Evolutionary conservation across 164 flowering plant genomes (phyloP).

Genomic region (Piper betle): DNA sequence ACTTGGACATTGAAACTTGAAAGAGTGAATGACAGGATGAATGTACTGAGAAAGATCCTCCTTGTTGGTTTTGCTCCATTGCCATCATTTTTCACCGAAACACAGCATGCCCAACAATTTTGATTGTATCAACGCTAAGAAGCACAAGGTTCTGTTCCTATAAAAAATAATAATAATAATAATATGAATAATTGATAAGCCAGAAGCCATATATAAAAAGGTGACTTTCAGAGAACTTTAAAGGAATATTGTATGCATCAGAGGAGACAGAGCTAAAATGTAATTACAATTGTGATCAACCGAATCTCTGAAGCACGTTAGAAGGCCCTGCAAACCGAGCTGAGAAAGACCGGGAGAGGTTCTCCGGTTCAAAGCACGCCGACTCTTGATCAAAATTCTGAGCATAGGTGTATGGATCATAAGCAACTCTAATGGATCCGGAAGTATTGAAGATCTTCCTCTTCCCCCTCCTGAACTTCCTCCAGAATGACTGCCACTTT

Average conservation of each 20-base stretch:
- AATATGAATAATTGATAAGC: background rate
- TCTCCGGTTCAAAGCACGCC: conserved; percentile 37
- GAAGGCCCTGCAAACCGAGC: conserved; percentile 50
- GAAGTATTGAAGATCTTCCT: conserved; percentile 3
- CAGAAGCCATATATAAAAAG: background rate
- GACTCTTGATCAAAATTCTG: conserved; percentile 65
- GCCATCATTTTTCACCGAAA: too few relatives aligned
- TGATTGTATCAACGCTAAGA: too few relatives aligned
- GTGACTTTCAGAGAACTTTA: background rate
- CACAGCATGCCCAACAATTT: too few relatives aligned
- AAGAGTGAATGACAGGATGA: too few relatives aligned
- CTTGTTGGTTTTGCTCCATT: too few relatives aligned
- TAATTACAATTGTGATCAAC: background rate
- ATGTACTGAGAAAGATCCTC: too few relatives aligned
- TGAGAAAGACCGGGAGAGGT: conserved; percentile 52
- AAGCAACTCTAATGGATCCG: conserved; percentile 10
- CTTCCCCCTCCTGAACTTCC: conserved; percentile 29
- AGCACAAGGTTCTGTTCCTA: too few relatives aligned
- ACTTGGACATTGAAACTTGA: too few relatives aligned
- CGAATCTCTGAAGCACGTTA: conserved; percentile 12
- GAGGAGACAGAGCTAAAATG: background rate
- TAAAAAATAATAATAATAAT: background rate
- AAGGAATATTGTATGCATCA: background rate
- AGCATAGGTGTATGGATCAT: conserved; percentile 40
- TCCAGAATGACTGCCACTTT: conserved; percentile 41